Conservation (phyloP, 768 basidiomycete genomes). For the Boletales sp. region DNA sequence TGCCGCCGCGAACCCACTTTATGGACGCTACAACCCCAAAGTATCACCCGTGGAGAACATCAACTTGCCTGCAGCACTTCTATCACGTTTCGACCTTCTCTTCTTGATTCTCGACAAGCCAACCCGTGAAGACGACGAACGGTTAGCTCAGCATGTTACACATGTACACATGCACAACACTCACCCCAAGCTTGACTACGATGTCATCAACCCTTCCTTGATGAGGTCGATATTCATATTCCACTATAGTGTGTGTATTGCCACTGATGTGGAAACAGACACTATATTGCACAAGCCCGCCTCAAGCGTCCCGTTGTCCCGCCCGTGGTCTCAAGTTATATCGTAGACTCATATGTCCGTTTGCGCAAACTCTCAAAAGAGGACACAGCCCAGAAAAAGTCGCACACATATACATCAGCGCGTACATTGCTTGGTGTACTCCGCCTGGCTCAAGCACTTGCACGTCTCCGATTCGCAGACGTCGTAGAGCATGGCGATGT, state of each 20-base stretch:
- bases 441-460: constrained; percentile 91
- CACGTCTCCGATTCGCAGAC: constrained; percentile 83
- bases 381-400: constrained; percentile 82
- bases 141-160: constrained; percentile 95
- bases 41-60: constrained; percentile 98
- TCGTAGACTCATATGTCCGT: constrained; percentile 94
- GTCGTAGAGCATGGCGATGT: constrained; percentile 83
- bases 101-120: constrained; percentile 98
- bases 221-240: constrained; percentile 62
- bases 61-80: constrained; percentile 93
- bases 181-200: constrained; percentile 82
- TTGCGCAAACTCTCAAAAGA: constrained; percentile 92
- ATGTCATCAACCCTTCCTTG: constrained; percentile 79
- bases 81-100: constrained; percentile 94
- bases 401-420: constrained; percentile 92
- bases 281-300: constrained; percentile 93
- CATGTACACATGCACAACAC: constrained; percentile 95
- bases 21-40: constrained; percentile 97
- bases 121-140: constrained; percentile 89
- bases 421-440: constrained; percentile 93
- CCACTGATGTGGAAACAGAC: constrained; percentile 42
- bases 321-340: constrained; percentile 81
- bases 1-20: constrained; percentile 96
- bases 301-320: constrained; percentile 89
- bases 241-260: background rate